Base-by-base conservation (phyloP, 176 grass and related monocot species). In the Oryza officinalis region DNA sequence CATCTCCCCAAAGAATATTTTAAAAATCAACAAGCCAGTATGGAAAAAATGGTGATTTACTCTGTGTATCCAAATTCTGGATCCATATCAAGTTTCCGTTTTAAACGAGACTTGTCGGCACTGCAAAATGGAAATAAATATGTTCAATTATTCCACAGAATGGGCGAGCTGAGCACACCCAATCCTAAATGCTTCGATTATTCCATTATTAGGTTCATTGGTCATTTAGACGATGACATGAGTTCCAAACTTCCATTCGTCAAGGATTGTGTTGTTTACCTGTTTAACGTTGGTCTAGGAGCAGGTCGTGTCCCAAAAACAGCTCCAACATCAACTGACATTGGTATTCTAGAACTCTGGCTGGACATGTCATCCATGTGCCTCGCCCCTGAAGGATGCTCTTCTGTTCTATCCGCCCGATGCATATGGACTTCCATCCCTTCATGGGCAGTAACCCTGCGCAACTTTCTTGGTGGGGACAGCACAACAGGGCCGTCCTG, bases 61-160 rank as follows among this genome's bases (percentile, higher is more conserved):
- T 90, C 81, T 25, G 73, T 66, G 22, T 86, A 95, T 72, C 88
- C 92, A 80, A 95, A 98, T 13, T 98, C 95, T 41, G 92, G 92
- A 84, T 98, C 95, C 85, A 95, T 85, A 84, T 93, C 95, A 85
- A 98, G 85, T 86, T 94, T 98, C 33, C 95, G 92, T 90, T 98
- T 98, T 73, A 98, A 79, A 69, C 67, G 85, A 10, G 95, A 93
- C 71, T 90, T 95, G 49, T 98, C 95, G 6, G 88, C 95, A 88
- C 95, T 98, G 88, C 84, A 93, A 91, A 76, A 87, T 74, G 28
- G 47, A 83, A 23, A 44, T 76, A 79, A 69, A 74, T 18, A 83
- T 8, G 52, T 66, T 90, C 61, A 86, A 38, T 87, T 47, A 86
- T 78, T 75, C 60, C 49, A 67, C 27, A 35, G 43, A 32, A 72